Conservation (phyloP, 2,329 filamentous ascomycete genomes). For the Fusarium hostae region DNA sequence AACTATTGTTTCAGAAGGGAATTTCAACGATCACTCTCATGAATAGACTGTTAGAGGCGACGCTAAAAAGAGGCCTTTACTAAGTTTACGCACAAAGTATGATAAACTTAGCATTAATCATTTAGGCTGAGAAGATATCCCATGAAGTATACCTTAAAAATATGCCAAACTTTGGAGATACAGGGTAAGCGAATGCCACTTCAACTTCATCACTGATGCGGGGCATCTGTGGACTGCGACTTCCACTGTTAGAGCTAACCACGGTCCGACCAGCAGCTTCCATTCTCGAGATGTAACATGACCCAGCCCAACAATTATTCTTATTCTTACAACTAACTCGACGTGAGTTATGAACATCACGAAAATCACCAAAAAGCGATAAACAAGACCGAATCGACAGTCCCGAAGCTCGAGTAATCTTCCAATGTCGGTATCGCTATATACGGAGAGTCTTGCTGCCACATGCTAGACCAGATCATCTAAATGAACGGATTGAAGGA, state of each 20-base stretch:
- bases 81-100: neutral
- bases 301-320: neutral
- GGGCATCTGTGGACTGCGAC: constrained; percentile 21
- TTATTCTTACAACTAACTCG: constrained; percentile 19
- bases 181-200: constrained; percentile 30
- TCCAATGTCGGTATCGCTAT: constrained; percentile 31
- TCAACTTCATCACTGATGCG: constrained; percentile 12
- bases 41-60: neutral
- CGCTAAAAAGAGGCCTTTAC: neutral
- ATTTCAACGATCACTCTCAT: neutral
- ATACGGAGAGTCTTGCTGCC: constrained; percentile 27
- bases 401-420: neutral
- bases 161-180: neutral
- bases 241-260: constrained; percentile 28
- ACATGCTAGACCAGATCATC: constrained; percentile 32
- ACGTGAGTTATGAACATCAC: neutral
- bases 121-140: too few species aligned
- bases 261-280: constrained; percentile 22
- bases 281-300: constrained; percentile 20
- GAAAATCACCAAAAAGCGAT: neutral
- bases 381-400: neutral
- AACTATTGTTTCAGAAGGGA: neutral
- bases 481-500: constrained; percentile 31
- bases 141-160: neutral
- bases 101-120: neutral